Evolutionary conservation across 73 alveolate genomes (phyloP), one percentile per base, ranked within the genome.

Genomic region (Stentor coeruleus): DNA sequence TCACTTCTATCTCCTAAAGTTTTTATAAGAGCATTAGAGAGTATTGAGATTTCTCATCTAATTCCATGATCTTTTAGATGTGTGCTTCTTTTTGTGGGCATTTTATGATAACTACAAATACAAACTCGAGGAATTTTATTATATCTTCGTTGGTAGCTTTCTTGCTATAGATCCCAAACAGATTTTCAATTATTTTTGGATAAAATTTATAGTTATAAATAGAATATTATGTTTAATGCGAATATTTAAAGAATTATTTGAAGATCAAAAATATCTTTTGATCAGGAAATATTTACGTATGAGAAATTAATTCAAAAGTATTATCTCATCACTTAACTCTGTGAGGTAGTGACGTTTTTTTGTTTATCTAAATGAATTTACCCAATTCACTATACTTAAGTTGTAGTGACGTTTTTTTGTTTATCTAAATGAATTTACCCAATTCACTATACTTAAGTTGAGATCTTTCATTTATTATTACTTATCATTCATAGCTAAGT

Each of bases 11-110:
- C 37, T 33, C 79, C 79, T 26, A 66, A 33, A 15, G 37, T 40
- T 66, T 66, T 66, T 66, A 28, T 20, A 66, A 66, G 39, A 66
- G 37, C 79, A 66, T 66, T 20, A 66, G 39, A 1, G n/a, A 31
- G n/a, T 20, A 20, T 33, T 66, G 79, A 31, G 40, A 66, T 33
- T 33, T 66, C 33, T 66, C 79, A 33, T 66, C 79, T 15, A 66
- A 33, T 1, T 66, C 40, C 79, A 66, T 66, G n/a, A 66, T 66
- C 0, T 26, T 20, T 1, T 33, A 15, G 37, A 66, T 66, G 39
- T 28, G 33, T 28, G n/a, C 33, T 66, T 66, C 79, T 66, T 66
- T 66, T 66, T 66, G 79, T 20, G 79, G 79, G 1, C 40, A 66
- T 14, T 66, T 66, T 26, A 66, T 20, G n/a, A 66, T 66, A 14